Evolutionary conservation across 345 rosid genomes (phyloP).

Genomic region (Rhizophora apiculata): DNA sequence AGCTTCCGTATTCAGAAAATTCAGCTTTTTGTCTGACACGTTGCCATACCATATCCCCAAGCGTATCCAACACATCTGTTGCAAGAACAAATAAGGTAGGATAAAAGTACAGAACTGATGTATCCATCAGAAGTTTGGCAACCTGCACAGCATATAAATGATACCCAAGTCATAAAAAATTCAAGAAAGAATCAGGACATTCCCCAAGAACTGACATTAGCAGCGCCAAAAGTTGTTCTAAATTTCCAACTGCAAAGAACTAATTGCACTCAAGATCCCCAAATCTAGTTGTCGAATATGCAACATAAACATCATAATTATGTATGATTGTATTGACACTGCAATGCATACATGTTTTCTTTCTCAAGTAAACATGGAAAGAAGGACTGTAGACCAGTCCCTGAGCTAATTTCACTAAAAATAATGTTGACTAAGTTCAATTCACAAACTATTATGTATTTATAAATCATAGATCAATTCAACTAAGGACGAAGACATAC

Average conservation of each 20-base stretch:
- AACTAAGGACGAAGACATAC: background rate
- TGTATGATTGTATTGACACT: no score
- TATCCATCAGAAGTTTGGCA: slow-evolving; percentile 85
- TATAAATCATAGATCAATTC: background rate
- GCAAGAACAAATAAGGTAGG: slow-evolving; percentile 86
- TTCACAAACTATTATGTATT: slow-evolving; percentile 1
- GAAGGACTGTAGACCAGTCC: background rate
- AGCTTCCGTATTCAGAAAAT: slow-evolving; percentile 57
- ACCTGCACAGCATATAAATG: slow-evolving; percentile 49
- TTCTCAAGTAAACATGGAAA: background rate
- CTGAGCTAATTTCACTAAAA: background rate
- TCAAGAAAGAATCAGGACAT: background rate
- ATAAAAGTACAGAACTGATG: slow-evolving; percentile 81
- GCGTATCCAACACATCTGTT: slow-evolving; percentile 78
- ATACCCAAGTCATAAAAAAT: background rate
- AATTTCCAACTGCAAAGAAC: slow-evolving; percentile 2
- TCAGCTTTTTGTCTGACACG: slow-evolving; percentile 84
- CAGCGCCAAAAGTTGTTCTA: no score
- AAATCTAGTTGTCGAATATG: no score
- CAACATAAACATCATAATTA: no score
- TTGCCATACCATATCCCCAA: slow-evolving; percentile 92
- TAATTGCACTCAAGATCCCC: background rate
- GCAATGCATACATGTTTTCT: no score
- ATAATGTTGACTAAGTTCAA: background rate
- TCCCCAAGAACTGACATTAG: background rate